phyloP scores from a whole-genome alignment of 257 asterid genomes.

The Marsdenia floribunda region DNA sequence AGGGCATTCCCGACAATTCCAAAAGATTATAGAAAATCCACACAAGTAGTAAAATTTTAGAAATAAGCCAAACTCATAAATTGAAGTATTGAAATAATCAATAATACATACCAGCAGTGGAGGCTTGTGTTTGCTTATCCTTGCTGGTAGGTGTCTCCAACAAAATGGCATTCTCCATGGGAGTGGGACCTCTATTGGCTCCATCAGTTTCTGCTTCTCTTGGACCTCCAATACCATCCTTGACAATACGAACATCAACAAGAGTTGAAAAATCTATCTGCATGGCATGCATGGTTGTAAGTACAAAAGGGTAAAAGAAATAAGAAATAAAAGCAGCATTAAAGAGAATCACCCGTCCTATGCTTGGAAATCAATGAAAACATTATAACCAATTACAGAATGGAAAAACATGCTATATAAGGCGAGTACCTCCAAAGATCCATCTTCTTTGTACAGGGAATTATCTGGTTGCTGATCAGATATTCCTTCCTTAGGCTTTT shows the following conservation, averaged over 20 bases:
- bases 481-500: conserved; percentile 43
- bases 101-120: conserved; percentile 39
- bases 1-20: background rate
- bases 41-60: background rate
- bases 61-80: background rate
- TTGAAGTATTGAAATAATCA: background rate
- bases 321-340: background rate
- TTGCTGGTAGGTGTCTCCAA: conserved; percentile 28
- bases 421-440: conserved; percentile 68
- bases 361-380: background rate
- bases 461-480: conserved; percentile 35
- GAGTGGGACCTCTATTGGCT: conserved; percentile 31
- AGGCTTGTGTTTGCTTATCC: conserved; percentile 24
- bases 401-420: background rate
- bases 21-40: background rate
- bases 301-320: background rate
- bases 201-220: conserved; percentile 18
- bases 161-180: conserved; percentile 26
- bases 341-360: conserved; percentile 2
- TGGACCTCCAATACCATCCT: conserved; percentile 35
- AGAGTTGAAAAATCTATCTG: conserved; percentile 75
- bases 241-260: conserved; percentile 58
- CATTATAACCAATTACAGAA: background rate
- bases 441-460: conserved; percentile 70
- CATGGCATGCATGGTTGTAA: conserved; percentile 14